Conservation (phyloP, 1,284 basidiomycete genomes). For the Ceratobasidium sp. region DNA sequence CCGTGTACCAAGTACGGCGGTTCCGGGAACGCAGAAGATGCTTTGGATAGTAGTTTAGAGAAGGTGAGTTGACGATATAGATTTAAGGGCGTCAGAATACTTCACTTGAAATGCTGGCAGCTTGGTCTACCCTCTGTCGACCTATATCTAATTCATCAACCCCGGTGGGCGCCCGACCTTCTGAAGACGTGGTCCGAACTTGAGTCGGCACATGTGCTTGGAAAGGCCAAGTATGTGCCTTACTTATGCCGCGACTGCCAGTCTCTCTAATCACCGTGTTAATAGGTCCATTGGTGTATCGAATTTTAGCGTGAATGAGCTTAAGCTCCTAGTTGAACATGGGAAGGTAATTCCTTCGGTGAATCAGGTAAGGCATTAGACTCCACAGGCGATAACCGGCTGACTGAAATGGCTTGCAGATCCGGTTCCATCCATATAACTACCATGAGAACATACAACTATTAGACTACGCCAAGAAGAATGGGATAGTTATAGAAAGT, state of each 20-base stretch:
- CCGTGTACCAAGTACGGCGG: constrained; percentile 59
- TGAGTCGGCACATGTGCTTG: constrained; percentile 70
- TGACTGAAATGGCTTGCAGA: too few species aligned
- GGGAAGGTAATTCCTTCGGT: constrained; percentile 75
- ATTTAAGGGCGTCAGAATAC: constrained; percentile 28
- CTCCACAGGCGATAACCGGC: too few species aligned
- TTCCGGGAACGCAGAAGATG: constrained; percentile 67
- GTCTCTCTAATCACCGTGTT: not conserved
- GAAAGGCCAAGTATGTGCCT: constrained; percentile 67
- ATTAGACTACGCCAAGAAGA: constrained; percentile 68
- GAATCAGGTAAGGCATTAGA: constrained; percentile 82
- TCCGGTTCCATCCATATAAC: constrained; percentile 82
- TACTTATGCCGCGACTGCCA: not conserved
- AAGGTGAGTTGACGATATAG: constrained; percentile 60
- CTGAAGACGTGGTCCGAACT: constrained; percentile 71
- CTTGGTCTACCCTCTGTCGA: constrained; percentile 77
- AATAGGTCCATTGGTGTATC: constrained; percentile 80
- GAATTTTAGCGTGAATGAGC: constrained; percentile 73
- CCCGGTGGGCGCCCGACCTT: constrained; percentile 67
- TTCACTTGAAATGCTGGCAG: constrained; percentile 56
- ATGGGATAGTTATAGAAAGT: constrained; percentile 77
- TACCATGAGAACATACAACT: constrained; percentile 69
- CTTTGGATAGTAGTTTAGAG: constrained; percentile 68
- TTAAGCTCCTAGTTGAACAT: constrained; percentile 68
- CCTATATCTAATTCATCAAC: constrained; percentile 77